phyloP scores from a whole-genome alignment of 2,329 filamentous ascomycete species.

The Sporothrix globosa region DNA sequence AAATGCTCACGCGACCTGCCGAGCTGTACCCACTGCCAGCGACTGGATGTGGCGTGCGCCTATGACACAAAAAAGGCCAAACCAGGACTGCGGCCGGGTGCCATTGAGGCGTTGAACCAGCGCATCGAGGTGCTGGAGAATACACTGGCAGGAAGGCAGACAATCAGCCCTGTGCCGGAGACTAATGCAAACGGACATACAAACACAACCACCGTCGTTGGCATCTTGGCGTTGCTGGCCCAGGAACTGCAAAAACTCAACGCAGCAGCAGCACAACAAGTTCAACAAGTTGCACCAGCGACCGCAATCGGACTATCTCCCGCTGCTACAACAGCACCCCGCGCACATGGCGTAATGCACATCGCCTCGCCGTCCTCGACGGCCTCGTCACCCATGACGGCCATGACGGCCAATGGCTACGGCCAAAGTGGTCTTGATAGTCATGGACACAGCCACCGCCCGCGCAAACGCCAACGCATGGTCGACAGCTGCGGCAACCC shows the following conservation, averaged over 20 bases:
- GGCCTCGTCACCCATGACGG: background rate
- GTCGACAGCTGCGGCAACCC: constrained; percentile 34
- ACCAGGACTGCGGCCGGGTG: constrained; percentile 35
- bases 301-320: background rate
- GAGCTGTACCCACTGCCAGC: constrained; percentile 33
- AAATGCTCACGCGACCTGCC: constrained; percentile 36
- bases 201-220: constrained; percentile 1
- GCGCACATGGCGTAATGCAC: background rate
- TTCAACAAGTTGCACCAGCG: background rate
- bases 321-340: background rate
- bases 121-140: constrained; percentile 35
- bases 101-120: constrained; percentile 35
- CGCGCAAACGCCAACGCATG: constrained; percentile 31
- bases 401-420: constrained; percentile 1
- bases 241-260: constrained; percentile 32
- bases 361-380: constrained; percentile 3
- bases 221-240: constrained; percentile 31
- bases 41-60: constrained; percentile 30
- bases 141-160: constrained; percentile 2
- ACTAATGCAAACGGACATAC: background rate
- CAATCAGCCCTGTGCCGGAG: background rate
- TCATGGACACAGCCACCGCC: background rate
- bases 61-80: constrained; percentile 34
- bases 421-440: background rate
- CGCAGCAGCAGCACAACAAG: background rate